Conservation (phyloP, 257 asterid species). For the Rauvolfia tetraphylla region DNA sequence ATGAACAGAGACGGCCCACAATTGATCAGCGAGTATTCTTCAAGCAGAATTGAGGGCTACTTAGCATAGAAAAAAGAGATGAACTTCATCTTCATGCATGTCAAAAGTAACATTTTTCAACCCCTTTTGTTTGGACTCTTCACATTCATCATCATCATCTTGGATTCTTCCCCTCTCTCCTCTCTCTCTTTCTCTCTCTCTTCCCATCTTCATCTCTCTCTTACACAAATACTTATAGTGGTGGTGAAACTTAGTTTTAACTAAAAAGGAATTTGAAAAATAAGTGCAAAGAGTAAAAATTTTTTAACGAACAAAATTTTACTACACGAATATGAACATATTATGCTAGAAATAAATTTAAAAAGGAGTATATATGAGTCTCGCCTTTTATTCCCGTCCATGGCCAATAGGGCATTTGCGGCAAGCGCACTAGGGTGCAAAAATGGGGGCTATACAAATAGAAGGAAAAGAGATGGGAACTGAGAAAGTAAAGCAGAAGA, state of each 20-base stretch:
- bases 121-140: constrained; percentile 31
- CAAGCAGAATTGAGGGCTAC: background rate
- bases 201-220: background rate
- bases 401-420: too few relatives aligned
- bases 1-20: background rate
- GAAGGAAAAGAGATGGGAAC: constrained; percentile 6
- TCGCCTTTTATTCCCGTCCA: too few relatives aligned
- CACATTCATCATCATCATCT: constrained; percentile 9
- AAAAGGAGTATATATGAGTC: too few relatives aligned
- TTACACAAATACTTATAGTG: background rate
- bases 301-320: too few relatives aligned
- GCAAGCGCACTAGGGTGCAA: background rate
- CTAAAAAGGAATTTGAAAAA: too few relatives aligned
- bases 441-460: background rate
- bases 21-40: constrained; percentile 2
- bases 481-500: background rate
- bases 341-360: too few relatives aligned
- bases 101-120: constrained; percentile 18
- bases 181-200: background rate
- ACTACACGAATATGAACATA: too few relatives aligned
- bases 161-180: constrained; percentile 20
- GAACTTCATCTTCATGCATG: constrained; percentile 12
- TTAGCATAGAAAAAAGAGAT: constrained; percentile 4
- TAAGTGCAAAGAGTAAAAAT: too few relatives aligned
- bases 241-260: too few relatives aligned